phyloP scores from a whole-genome alignment of 352 stramenopile species.

The Phytophthora fragariae region DNA sequence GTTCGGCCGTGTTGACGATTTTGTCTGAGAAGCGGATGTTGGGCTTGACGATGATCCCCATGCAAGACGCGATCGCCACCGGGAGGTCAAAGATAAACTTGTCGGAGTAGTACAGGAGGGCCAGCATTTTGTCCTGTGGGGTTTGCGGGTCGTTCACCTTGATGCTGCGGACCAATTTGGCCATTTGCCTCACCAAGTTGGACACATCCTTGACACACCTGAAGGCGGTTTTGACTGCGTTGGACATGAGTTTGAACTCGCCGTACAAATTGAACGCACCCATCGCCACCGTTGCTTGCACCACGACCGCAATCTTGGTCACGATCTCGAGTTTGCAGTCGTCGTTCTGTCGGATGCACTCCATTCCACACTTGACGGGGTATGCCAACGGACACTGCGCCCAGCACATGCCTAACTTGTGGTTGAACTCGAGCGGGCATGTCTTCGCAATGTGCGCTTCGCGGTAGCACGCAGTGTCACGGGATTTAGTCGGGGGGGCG shows the following conservation, averaged over 20 bases:
- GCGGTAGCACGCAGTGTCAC: too few relatives aligned
- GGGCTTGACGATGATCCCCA: conserved; percentile 23
- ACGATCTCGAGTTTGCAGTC: too few relatives aligned
- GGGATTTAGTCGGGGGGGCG: too few relatives aligned
- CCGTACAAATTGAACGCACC: conserved; percentile 16
- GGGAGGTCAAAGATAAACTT: conserved; percentile 42
- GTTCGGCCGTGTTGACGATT: conserved; percentile 32
- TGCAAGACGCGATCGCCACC: conserved; percentile 35
- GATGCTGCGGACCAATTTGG: conserved; percentile 26
- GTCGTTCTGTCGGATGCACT: not conserved
- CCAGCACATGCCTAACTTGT: too few relatives aligned
- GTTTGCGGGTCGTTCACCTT: conserved; percentile 24
- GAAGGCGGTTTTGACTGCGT: conserved; percentile 17
- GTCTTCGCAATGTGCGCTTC: too few relatives aligned
- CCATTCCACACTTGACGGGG: conserved; percentile 1
- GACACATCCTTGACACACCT: conserved; percentile 35
- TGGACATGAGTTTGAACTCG: conserved; percentile 14
- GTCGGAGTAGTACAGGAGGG: conserved; percentile 38
- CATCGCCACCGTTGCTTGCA: conserved; percentile 1
- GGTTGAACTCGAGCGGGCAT: too few relatives aligned
- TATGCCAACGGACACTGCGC: not conserved
- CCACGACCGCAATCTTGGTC: too few relatives aligned
- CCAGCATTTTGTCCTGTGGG: conserved; percentile 37
- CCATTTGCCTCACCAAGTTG: conserved; percentile 19
- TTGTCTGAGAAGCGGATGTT: conserved; percentile 22